Percentiles rank a stretch among this genome's conserved stretches.
Conservation (phyloP, 768 basidiomycete species). For the Xerocomellus dryophilus region DNA sequence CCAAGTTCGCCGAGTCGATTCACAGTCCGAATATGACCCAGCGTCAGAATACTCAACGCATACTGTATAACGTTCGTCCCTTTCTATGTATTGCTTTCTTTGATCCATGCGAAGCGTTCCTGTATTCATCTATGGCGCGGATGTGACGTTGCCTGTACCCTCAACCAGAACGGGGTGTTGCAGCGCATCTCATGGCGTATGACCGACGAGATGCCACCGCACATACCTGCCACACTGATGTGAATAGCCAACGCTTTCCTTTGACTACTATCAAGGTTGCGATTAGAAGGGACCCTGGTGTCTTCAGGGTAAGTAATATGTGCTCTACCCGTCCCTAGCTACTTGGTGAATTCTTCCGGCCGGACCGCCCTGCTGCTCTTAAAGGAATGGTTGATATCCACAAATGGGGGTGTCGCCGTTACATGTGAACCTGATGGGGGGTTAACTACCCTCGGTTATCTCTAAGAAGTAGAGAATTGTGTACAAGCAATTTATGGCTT, state of each 20-base stretch:
- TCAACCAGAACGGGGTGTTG: constrained; percentile 11
- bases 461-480: too few relatives aligned
- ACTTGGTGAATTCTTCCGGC: constrained; percentile 12
- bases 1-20: constrained; percentile 25
- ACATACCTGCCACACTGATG: constrained; percentile 19
- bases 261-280: constrained; percentile 19
- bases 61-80: constrained; percentile 21
- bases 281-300: constrained; percentile 16
- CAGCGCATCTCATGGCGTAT: constrained; percentile 17
- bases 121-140: constrained; percentile 11
- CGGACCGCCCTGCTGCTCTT: constrained; percentile 8
- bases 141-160: constrained; percentile 25
- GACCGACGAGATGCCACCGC: constrained; percentile 26
- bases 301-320: constrained; percentile 19
- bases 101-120: constrained; percentile 29
- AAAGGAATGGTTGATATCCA: background rate
- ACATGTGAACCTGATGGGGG: constrained; percentile 5
- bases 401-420: constrained; percentile 12
- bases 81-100: constrained; percentile 17
- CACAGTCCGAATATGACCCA: constrained; percentile 16
- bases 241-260: constrained; percentile 7
- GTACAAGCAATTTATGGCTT: constrained; percentile 8
- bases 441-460: constrained; percentile 5
- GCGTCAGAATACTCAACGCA: constrained; percentile 23
- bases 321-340: constrained; percentile 15